A percentile compares a stretch with the other conserved stretches of the same genome.
Evolutionary conservation across 2,329 filamentous ascomycete genomes (phyloP).

Genomic region (Tolypocladium pustulatum): DNA sequence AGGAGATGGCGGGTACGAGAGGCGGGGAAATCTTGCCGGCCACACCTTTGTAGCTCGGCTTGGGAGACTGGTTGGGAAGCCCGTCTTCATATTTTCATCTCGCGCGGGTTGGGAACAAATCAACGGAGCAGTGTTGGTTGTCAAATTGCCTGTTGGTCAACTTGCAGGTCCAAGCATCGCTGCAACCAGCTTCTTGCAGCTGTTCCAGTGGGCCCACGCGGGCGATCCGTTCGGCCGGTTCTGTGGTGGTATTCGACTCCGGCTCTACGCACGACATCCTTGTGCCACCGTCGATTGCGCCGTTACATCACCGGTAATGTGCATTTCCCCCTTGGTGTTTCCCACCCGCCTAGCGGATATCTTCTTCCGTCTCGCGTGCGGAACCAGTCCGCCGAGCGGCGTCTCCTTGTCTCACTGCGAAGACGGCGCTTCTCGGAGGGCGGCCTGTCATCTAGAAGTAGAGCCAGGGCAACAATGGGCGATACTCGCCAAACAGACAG

Average conservation of each 20-base stretch:
- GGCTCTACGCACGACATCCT: background rate
- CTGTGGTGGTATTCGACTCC: background rate
- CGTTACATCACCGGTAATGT: background rate
- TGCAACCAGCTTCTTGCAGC: background rate
- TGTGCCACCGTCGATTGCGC: background rate
- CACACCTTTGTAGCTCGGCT: background rate
- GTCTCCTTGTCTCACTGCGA: background rate
- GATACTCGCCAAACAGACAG: no score
- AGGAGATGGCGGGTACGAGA: background rate
- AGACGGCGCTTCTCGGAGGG: no score
- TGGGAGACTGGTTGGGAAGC: background rate
- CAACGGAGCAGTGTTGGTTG: background rate
- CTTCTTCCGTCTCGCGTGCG: background rate
- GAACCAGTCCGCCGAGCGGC: background rate
- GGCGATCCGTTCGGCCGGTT: background rate
- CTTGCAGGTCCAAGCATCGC: no score
- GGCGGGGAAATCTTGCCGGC: background rate
- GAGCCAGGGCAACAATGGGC: no score
- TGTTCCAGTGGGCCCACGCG: background rate
- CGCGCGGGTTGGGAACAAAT: background rate
- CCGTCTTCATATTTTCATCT: background rate
- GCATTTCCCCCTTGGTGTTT: background rate
- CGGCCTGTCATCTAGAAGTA: no score
- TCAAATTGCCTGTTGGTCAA: background rate
- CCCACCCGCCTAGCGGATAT: background rate